phyloP scores from a whole-genome alignment of 2,329 filamentous ascomycete species.

The Alternaria rosae region DNA sequence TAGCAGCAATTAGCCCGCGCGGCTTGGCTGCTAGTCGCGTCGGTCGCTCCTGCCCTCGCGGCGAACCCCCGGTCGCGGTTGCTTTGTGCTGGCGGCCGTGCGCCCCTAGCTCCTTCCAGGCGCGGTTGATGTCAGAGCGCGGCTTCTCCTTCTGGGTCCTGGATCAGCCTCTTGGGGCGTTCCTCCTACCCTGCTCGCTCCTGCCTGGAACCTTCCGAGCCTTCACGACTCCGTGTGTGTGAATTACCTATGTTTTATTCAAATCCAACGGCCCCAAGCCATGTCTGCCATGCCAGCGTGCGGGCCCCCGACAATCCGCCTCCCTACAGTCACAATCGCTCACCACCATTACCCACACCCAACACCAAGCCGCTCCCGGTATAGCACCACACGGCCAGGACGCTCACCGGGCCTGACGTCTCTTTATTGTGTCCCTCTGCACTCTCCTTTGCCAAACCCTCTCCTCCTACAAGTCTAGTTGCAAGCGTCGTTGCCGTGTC shows the following conservation, averaged over 20 bases:
- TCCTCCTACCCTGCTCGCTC: slow-evolving; percentile 29
- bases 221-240: slow-evolving; percentile 42
- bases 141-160: slow-evolving; percentile 50
- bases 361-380: slow-evolving; percentile 22
- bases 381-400: slow-evolving; percentile 14
- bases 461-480: slow-evolving; percentile 9
- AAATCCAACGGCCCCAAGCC: slow-evolving; percentile 50
- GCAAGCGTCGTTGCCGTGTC: slow-evolving; percentile 25
- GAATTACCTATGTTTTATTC: slow-evolving; percentile 51
- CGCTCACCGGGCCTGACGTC: slow-evolving; percentile 16
- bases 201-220: slow-evolving; percentile 49
- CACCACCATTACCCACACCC: slow-evolving; percentile 10
- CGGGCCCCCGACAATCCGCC: slow-evolving; percentile 37
- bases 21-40: slow-evolving; percentile 13
- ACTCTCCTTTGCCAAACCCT: slow-evolving; percentile 26
- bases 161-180: slow-evolving; percentile 50
- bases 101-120: slow-evolving; percentile 29
- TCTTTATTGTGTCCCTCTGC: slow-evolving; percentile 29
- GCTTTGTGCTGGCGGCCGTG: slow-evolving; percentile 32
- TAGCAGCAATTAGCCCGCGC: slow-evolving; percentile 8
- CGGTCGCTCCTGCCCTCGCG: slow-evolving; percentile 12
- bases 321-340: slow-evolving; percentile 18
- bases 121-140: slow-evolving; percentile 49
- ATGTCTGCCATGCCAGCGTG: slow-evolving; percentile 42
- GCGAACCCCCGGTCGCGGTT: slow-evolving; percentile 24